Base-by-base conservation (phyloP, 164 flowering plant genomes). In the Brasenia schreberi region DNA sequence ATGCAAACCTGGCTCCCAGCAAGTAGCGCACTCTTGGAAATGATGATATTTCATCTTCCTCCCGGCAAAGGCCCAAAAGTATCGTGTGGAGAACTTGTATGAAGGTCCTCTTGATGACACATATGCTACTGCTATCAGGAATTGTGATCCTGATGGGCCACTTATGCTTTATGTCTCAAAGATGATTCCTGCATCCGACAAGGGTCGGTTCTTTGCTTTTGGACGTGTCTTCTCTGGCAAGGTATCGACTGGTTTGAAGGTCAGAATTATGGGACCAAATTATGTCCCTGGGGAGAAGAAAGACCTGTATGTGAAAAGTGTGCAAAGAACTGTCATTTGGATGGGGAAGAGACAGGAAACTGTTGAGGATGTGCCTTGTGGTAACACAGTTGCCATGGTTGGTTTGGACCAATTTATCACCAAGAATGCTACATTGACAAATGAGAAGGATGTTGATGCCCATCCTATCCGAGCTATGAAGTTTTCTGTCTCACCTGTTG, bases 391-490 rank as follows among this genome's bases (percentile, higher is more conserved):
- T 63, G 74, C 79, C 7, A 7, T 75, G 72, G 78, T 72, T 65
- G 78, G 78, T 5, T 68, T 75, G 72, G 80, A 72, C 66, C 76
- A 77, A 27, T 77, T 75, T 67, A 77, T 77, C 42, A 75, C 80
- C 17, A 77, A 77, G 67, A 77, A 77, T 72, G 81, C 81, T 0
- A 78, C 78, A 3, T 39, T 78, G 68, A 78, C 81, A 5, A 71
- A 71, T 44, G 75, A 75, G 75, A 78, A 75, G 67, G 81, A 78
- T 59, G 74, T 68, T 5, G 81, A 78, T 66, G 81, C 81, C 0
- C 77, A 73, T 62, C 81, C 78, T 14, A 78, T 78, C 65, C 67
- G 78, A 6, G 81, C 81, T 5, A 78, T 78, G 81, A 78, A 78
- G 72, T 76, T 76, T 59, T 76, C 79, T 42, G 76, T 76, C 33